A percentile compares a stretch with the other conserved stretches of the same genome.
Evolutionary conservation across 1,139 yeast genomes (phyloP).

Genomic region (Saccharomyces hybrid): DNA sequence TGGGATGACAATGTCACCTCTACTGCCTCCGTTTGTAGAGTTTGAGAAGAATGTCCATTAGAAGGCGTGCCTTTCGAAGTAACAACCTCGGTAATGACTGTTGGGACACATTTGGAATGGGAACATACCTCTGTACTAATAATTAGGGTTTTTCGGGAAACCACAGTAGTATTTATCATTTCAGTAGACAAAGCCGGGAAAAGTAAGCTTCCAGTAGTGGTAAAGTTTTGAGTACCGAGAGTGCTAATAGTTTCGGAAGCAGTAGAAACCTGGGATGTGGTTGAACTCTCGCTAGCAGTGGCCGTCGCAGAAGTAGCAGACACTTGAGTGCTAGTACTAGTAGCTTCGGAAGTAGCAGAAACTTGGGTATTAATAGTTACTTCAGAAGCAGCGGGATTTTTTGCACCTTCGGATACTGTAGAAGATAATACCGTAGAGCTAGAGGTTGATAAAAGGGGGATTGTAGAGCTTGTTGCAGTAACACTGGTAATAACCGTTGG

Average conservation of each 20-base stretch:
- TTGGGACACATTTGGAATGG: background rate
- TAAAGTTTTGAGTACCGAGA: background rate
- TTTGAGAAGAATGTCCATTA: background rate
- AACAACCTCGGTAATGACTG: background rate
- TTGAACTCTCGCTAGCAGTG: background rate
- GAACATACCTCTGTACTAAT: background rate
- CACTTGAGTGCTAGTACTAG: background rate
- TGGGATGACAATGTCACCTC: background rate
- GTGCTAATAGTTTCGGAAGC: background rate
- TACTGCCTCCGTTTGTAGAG: background rate
- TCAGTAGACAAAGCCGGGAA: background rate
- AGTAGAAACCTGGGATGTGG: background rate
- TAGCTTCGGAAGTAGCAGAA: background rate
- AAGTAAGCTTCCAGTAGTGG: background rate
- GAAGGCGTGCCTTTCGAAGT: background rate
- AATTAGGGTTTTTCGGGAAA: background rate
- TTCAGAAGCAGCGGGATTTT: background rate
- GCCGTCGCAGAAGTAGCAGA: background rate
- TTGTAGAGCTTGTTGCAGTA: background rate
- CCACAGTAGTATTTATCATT: background rate
- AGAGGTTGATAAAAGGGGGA: background rate
- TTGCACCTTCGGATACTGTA: background rate
- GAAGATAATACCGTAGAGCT: background rate
- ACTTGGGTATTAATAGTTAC: background rate
- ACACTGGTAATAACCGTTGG: background rate